These are phyloP conservation scores for Notholithocarpus densiflorus DNA, from an alignment of 306 rosid genomes.

Conservation along the genomic window DNA sequence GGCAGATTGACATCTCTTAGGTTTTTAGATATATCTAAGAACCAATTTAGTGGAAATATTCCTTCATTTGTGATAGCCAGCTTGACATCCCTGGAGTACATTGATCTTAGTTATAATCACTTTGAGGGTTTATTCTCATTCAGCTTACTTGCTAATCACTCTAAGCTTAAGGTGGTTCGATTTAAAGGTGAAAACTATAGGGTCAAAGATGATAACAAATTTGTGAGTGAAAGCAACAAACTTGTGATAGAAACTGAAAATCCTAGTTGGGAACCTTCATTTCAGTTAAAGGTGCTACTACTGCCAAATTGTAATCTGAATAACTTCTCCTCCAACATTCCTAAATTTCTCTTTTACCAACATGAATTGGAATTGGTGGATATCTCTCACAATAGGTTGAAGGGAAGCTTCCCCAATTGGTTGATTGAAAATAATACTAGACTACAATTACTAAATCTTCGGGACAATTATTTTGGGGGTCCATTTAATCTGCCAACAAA, in stretches of 20 bases:
- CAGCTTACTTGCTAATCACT: conserved; percentile 21
- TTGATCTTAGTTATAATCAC: conserved; percentile 1
- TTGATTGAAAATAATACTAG: conserved; percentile 23
- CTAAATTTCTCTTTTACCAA: conserved; percentile 27
- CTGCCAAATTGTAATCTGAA: background rate
- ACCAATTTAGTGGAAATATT: background rate
- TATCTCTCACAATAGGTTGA: conserved; percentile 18
- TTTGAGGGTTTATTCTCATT: conserved; percentile 23
- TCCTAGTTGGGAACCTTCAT: conserved; percentile 2
- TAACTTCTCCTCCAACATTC: background rate
- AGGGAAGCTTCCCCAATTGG: conserved; percentile 26
- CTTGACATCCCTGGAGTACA: conserved; percentile 3
- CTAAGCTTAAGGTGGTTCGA: conserved; percentile 7
- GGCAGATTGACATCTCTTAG: conserved; percentile 2
- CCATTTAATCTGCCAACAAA: background rate
- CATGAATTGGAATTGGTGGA: background rate
- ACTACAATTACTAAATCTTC: background rate
- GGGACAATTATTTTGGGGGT: background rate
- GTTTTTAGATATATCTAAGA: conserved; percentile 6
- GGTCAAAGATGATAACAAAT: no score
- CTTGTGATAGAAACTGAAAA: conserved; percentile 20
- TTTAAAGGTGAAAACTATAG: background rate
- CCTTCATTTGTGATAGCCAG: conserved; percentile 13
- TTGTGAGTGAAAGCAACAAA: no score
- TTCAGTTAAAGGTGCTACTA: conserved; percentile 13